These are phyloP conservation scores for Rosellinia necatrix DNA, from an alignment of 2,329 filamentous ascomycete species.

Conservation along the genomic window DNA sequence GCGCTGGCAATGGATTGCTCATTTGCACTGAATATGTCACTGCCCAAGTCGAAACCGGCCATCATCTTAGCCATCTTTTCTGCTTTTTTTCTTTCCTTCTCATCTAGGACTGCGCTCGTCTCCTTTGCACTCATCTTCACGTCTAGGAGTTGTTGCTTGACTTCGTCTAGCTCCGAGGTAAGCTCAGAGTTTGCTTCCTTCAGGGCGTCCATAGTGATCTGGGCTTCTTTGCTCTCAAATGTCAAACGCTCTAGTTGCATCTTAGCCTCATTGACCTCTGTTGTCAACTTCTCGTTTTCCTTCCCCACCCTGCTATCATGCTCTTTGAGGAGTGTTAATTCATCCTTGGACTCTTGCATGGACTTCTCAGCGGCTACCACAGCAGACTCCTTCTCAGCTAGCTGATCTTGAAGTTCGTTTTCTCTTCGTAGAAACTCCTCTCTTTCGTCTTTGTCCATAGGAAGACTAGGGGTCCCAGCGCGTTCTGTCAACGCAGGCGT, in stretches of 20 bases:
- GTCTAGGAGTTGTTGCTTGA: slow-evolving; percentile 94
- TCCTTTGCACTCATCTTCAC: slow-evolving; percentile 97
- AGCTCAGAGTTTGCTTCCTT: slow-evolving; percentile 96
- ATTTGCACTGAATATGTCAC: slow-evolving; percentile 91
- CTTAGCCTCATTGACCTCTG: slow-evolving; percentile 88
- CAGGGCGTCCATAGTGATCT: slow-evolving; percentile 96
- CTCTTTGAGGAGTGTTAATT: slow-evolving; percentile 83
- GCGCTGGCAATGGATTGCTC: slow-evolving; percentile 83
- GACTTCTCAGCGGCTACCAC: slow-evolving; percentile 79
- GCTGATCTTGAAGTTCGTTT: slow-evolving; percentile 95
- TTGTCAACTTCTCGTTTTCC: slow-evolving; percentile 85
- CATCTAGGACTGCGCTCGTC: slow-evolving; percentile 84
- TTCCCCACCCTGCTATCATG: slow-evolving; percentile 81
- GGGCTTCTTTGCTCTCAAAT: slow-evolving; percentile 95
- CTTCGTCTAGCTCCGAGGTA: slow-evolving; percentile 87
- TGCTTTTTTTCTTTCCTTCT: slow-evolving; percentile 98
- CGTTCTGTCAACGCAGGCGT: slow-evolving; percentile 75
- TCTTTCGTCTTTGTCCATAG: slow-evolving; percentile 92
- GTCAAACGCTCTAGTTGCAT: slow-evolving; percentile 96
- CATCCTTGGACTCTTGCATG: slow-evolving; percentile 82
- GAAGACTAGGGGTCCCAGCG: slow-evolving; percentile 82
- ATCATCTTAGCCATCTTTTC: slow-evolving; percentile 99
- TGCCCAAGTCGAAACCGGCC: slow-evolving; percentile 94
- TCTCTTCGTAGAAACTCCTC: slow-evolving; percentile 94
- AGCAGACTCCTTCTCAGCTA: slow-evolving; percentile 88